Percentiles rank a stretch among this genome's conserved stretches.
phyloP scores from a whole-genome alignment of 1,139 yeast species.

The Taphrina confusa region DNA sequence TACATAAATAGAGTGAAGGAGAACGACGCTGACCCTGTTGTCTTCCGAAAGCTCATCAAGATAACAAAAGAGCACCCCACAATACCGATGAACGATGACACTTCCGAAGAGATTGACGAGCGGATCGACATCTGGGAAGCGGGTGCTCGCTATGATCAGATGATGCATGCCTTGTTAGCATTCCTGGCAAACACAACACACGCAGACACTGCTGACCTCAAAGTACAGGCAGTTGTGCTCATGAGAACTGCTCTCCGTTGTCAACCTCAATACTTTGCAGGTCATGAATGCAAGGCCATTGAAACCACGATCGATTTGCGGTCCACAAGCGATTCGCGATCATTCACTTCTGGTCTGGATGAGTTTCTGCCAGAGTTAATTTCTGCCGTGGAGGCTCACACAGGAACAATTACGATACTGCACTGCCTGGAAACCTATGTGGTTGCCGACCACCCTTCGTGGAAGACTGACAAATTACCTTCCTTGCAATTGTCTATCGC shows the following conservation, averaged over 20 bases:
- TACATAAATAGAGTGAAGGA: constrained; percentile 14
- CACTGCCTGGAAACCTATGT: constrained; percentile 28
- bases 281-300: constrained; percentile 28
- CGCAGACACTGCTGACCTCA: constrained; percentile 19
- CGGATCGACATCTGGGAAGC: constrained; percentile 35
- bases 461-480: constrained; percentile 14
- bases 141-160: constrained; percentile 31
- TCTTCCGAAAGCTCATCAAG: constrained; percentile 32
- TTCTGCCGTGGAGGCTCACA: constrained; percentile 15
- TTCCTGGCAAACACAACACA: neutral
- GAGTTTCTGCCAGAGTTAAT: constrained; percentile 30
- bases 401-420: constrained; percentile 23
- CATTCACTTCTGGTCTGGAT: constrained; percentile 34
- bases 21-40: constrained; percentile 27
- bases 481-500: constrained; percentile 20
- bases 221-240: constrained; percentile 19
- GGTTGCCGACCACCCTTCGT: constrained; percentile 17
- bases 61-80: constrained; percentile 29
- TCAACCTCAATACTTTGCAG: constrained; percentile 34
- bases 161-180: constrained; percentile 7
- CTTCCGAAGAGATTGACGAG: neutral
- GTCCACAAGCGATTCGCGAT: constrained; percentile 7
- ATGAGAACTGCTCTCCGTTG: constrained; percentile 25
- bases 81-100: neutral
- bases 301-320: constrained; percentile 14